Conservation (phyloP, 148 eudicot species). For the Rhododendron simsii region DNA sequence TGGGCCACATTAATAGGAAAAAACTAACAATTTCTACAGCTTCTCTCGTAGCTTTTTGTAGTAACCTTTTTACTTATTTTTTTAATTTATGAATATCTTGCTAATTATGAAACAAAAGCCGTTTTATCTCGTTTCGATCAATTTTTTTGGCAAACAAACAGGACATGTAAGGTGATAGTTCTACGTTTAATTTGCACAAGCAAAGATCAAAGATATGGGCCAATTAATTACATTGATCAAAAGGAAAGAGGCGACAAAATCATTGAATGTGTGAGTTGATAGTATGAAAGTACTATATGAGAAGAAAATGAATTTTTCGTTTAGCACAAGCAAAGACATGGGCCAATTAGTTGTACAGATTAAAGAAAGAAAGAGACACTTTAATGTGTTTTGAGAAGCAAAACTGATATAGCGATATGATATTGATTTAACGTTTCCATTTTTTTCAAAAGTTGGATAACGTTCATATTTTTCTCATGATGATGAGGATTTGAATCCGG, state of each 20-base stretch:
- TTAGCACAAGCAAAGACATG: too few relatives aligned
- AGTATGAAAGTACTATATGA: too few relatives aligned
- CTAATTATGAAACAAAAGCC: background rate
- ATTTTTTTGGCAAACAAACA: background rate
- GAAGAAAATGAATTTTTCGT: too few relatives aligned
- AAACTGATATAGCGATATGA: background rate
- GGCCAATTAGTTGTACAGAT: too few relatives aligned
- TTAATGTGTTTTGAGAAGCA: background rate
- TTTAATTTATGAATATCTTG: background rate
- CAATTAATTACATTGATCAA: too few relatives aligned
- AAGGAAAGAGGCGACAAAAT: too few relatives aligned
- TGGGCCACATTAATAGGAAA: too few relatives aligned
- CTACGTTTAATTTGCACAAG: background rate
- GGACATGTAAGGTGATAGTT: background rate
- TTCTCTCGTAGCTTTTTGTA: too few relatives aligned
- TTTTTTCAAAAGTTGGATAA: background rate
- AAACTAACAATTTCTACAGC: fast-evolving
- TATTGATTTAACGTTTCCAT: background rate
- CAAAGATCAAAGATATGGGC: background rate
- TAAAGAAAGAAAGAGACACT: background rate
- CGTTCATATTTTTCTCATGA: background rate
- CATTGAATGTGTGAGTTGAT: too few relatives aligned
- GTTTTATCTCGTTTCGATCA: too few relatives aligned
- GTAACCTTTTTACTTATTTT: too few relatives aligned
- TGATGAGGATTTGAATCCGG: background rate